Conservation (phyloP, 805 yeast genomes). For the Starmerella bombi region DNA sequence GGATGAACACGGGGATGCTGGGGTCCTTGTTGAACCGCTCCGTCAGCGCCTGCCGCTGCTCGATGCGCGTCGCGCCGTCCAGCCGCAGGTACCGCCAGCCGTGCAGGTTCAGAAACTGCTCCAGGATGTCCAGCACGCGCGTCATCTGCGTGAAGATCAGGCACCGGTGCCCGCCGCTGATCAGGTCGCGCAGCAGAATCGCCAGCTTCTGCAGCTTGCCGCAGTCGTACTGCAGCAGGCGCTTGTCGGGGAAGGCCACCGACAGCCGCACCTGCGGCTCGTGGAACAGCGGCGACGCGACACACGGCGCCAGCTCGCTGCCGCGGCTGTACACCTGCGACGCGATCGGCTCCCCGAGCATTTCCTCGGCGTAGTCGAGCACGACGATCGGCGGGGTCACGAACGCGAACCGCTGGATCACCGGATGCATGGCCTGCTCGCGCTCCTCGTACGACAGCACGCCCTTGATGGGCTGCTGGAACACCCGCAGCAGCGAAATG, state of each 20-base stretch:
- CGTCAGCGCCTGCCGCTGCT: constrained; percentile 87
- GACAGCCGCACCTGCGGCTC: constrained; percentile 73
- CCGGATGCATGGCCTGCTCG: constrained; percentile 32
- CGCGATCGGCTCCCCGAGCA: constrained; percentile 15
- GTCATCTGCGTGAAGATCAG: constrained; percentile 97
- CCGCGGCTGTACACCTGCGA: not conserved
- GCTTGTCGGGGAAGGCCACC: constrained; percentile 92
- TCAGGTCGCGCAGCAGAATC: constrained; percentile 55
- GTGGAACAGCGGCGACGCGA: constrained; percentile 48
- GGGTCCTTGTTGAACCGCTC: constrained; percentile 84
- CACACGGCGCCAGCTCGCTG: constrained; percentile 21
- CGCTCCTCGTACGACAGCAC: constrained; percentile 24
- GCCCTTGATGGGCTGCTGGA: constrained; percentile 12
- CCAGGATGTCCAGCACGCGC: constrained; percentile 81
- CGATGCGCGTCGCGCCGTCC: constrained; percentile 95
- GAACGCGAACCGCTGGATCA: constrained; percentile 64
- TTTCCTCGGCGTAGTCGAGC: constrained; percentile 40
- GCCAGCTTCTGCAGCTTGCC: constrained; percentile 89
- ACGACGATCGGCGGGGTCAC: constrained; percentile 80
- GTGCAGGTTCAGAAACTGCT: constrained; percentile 83
- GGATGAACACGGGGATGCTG: constrained; percentile 74
- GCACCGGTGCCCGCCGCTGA: constrained; percentile 83
- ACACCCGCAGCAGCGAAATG: constrained; percentile 25
- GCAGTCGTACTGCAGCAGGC: constrained; percentile 84
- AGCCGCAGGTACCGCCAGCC: constrained; percentile 89